Evolutionary conservation across 2,329 filamentous ascomycete species (phyloP), one percentile per base, ranked within the genome.

Genomic region (Epichloe typhina): DNA sequence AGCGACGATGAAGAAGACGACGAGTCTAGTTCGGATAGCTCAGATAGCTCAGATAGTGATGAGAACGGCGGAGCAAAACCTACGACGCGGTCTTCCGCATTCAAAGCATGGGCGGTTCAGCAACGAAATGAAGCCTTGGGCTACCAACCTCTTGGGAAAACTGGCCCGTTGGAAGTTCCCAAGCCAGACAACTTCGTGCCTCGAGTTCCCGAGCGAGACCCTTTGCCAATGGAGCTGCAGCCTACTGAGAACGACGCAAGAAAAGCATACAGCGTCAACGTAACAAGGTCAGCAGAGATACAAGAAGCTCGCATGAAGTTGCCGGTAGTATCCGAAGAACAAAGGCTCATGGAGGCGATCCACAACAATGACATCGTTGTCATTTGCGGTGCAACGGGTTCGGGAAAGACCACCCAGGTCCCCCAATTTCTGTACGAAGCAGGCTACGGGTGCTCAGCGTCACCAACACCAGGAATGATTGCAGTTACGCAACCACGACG

Each of bases 301-400:
- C 88, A 96, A 63, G 78, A 83, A 46, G 80, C 83, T 11, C 82
- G 93, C 12, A 66, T 94, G 45, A 80, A 86, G 51, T 75, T 98
- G 15, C 93, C 93, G 0, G 87, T 98, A 1, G 88, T 97, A 2
- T 87, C 87, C 2, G 90, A 97, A 65, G 93, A 98, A 66, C 93
- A 98, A 63, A 89, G 85, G 61, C 90, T 98, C 33, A 97, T 98
- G 90, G 93, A 98, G 67, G 89, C 90, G 1, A 88, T 98, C 46
- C 85, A 96, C 66, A 91, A 91, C 63, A 86, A 96, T 64, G 79
- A 91, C 49, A 82, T 88, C 3, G 86, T 96, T 1, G 85, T 98
- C 11, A 81, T 98, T 7, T 96, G 91, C 69, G 93, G 93, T 67
- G 85, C 89, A 13, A 98, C 94, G 36, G 93, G 93, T 67, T 96